A percentile compares a stretch with the other conserved stretches of the same genome.
Evolutionary conservation across 2,329 filamentous ascomycete species (phyloP).

Genomic region (Neofusicoccum cordaticola): DNA sequence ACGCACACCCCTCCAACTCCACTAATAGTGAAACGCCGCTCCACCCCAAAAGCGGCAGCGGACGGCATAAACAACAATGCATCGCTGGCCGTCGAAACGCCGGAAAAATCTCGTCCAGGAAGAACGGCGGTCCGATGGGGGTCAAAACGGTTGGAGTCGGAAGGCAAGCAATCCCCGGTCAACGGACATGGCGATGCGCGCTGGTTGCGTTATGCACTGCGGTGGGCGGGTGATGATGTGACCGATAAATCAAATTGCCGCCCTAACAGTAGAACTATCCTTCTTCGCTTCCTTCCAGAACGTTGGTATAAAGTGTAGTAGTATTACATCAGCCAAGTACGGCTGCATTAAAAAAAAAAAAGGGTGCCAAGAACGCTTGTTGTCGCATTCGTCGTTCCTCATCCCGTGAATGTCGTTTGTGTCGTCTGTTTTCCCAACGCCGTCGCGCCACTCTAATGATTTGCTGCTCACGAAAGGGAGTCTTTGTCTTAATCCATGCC

Average conservation of each 20-base stretch:
- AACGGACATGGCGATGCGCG: background rate
- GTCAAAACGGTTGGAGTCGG: background rate
- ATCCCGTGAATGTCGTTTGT: background rate
- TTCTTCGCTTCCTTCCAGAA: background rate
- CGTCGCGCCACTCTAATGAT: background rate
- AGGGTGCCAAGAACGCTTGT: background rate
- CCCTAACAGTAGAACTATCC: background rate
- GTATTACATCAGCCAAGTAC: conserved; percentile 1
- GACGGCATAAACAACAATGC: background rate
- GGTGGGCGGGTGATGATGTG: too few species aligned
- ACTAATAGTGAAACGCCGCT: background rate
- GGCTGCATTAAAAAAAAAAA: background rate
- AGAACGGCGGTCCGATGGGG: background rate
- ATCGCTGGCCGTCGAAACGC: background rate
- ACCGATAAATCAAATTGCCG: background rate
- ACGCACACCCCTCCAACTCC: background rate
- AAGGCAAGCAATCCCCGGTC: background rate
- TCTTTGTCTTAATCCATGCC: conserved; percentile 62
- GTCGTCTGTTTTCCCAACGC: background rate
- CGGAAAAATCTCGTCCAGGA: background rate
- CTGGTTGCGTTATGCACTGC: too few species aligned
- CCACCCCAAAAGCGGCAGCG: background rate
- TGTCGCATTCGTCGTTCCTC: background rate
- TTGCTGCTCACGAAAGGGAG: background rate
- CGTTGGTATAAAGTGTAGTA: background rate